These are phyloP conservation scores for Mortierella sp. DNA, from an alignment of 371 early-diverging fungal species.

Conservation along the genomic window DNA sequence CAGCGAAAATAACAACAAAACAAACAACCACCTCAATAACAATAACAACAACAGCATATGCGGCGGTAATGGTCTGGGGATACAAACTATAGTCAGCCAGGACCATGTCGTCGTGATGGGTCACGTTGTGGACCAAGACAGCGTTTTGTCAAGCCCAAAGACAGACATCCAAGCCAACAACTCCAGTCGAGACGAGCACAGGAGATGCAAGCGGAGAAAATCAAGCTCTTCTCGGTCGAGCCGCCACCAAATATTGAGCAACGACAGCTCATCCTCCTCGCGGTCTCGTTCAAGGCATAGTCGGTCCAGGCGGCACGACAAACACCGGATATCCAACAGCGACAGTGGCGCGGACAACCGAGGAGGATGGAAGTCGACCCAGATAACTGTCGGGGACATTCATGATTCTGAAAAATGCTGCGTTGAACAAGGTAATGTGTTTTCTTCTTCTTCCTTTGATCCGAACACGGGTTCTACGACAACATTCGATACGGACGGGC, in stretches of 20 bases:
- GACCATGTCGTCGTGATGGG: not conserved
- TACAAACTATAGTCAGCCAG: not conserved
- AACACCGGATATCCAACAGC: not conserved
- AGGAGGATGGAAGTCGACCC: not conserved
- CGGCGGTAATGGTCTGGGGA: not conserved
- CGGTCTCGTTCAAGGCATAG: not conserved
- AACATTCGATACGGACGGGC: not conserved
- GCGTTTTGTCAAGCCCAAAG: not conserved
- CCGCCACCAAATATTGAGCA: slow-evolving; percentile 9
- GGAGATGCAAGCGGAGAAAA: slow-evolving; percentile 7
- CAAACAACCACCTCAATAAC: not conserved
- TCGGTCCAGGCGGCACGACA: slow-evolving; percentile 4
- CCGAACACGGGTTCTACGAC: not conserved
- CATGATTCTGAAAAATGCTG: not conserved
- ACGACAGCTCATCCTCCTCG: not conserved
- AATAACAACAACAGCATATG: not conserved
- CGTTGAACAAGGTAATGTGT: not conserved
- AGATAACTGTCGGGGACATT: not conserved
- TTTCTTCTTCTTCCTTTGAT: not conserved
- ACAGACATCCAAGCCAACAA: not conserved
- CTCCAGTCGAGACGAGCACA: not conserved
- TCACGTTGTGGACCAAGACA: not conserved
- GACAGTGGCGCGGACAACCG: not conserved
- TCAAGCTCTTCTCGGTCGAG: slow-evolving; percentile 9
- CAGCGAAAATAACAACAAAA: not conserved